Evolutionary conservation across 148 eudicot genomes (phyloP).

Genomic region (Rhododendron kiyosumense): DNA sequence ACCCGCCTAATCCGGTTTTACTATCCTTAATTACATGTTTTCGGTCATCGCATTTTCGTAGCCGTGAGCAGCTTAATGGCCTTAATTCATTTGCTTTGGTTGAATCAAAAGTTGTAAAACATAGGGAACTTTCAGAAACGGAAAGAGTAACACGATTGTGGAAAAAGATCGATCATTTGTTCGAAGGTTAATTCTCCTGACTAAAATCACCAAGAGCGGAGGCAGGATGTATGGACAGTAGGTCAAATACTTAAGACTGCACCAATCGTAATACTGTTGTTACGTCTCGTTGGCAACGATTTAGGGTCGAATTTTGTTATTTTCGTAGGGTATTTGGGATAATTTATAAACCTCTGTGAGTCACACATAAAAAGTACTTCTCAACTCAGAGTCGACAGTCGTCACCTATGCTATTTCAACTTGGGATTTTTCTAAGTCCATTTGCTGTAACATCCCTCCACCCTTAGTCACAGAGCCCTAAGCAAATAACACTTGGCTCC

Average conservation of each 20-base stretch:
- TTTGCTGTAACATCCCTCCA: not conserved
- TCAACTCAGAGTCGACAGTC: not conserved
- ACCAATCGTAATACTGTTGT: not conserved
- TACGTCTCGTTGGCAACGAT: not conserved
- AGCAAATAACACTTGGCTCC: not conserved
- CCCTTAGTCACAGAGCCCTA: not conserved
- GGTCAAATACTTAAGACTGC: not conserved
- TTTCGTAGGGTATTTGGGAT: not conserved
- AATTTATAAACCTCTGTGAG: not conserved
- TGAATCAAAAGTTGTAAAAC: not conserved
- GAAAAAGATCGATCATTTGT: not conserved
- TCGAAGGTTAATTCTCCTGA: not conserved
- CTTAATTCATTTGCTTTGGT: not conserved
- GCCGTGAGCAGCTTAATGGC: not conserved
- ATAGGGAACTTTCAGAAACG: not conserved
- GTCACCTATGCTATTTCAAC: too few species aligned
- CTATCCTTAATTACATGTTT: not conserved
- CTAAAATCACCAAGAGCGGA: not conserved
- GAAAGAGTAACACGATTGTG: not conserved
- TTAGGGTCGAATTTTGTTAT: not conserved
- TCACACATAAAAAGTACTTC: not conserved
- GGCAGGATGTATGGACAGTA: not conserved
- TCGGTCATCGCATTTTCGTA: not conserved
- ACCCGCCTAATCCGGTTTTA: not conserved
- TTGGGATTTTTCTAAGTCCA: not conserved